phyloP scores from a whole-genome alignment of 148 eudicot species.

The Pouteria glomerata region DNA sequence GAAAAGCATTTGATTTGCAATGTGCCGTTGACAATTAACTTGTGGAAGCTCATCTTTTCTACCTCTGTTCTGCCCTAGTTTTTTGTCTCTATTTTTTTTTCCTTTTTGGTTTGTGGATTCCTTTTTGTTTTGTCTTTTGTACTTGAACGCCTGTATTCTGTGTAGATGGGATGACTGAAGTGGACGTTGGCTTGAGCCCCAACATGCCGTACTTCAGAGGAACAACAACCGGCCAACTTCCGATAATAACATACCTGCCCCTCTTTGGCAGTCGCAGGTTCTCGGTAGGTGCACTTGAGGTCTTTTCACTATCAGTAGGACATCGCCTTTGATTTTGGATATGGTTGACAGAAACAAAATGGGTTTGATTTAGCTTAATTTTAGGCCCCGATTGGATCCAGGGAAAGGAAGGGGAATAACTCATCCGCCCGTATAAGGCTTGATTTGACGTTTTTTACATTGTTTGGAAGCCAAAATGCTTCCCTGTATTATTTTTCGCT shows the following conservation, averaged over 20 bases:
- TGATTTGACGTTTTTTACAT: too few relatives aligned
- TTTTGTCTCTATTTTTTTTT: neutral
- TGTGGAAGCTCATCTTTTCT: too few relatives aligned
- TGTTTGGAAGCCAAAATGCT: too few relatives aligned
- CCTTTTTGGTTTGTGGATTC: neutral
- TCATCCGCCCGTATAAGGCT: too few relatives aligned
- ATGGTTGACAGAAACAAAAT: too few relatives aligned
- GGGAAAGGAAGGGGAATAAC: too few relatives aligned
- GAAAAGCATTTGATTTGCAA: too few relatives aligned
- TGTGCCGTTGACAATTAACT: too few relatives aligned
- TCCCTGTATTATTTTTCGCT: too few relatives aligned
- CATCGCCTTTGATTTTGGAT: neutral
- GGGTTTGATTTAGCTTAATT: neutral
- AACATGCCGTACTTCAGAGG: slow-evolving; percentile 53
- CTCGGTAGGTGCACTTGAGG: slow-evolving; percentile 43
- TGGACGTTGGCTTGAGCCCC: slow-evolving; percentile 54
- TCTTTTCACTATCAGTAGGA: neutral
- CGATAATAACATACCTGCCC: slow-evolving; percentile 53
- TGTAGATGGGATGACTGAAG: slow-evolving; percentile 53
- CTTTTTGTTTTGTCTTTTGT: neutral
- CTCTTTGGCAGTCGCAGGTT: slow-evolving; percentile 59
- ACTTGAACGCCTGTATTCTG: slow-evolving; percentile 10
- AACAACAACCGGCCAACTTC: slow-evolving; percentile 20
- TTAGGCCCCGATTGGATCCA: too few relatives aligned
- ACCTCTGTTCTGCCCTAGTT: neutral